These are phyloP conservation scores for Cercospora brassicicola DNA, from an alignment of 2,329 filamentous ascomycete species.

Conservation along the genomic window DNA sequence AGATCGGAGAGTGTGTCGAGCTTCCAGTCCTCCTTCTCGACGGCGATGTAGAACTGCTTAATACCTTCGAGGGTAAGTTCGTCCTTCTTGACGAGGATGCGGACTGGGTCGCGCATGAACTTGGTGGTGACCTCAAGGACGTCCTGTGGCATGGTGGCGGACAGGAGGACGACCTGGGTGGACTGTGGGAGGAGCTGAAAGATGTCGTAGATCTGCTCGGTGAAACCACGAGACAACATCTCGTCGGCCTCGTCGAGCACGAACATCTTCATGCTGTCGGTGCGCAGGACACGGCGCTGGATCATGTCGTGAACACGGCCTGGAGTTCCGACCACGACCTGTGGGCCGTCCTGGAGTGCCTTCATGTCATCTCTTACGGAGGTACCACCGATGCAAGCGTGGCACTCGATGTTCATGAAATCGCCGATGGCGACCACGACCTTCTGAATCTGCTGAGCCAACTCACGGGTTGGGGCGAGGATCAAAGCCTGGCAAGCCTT, in stretches of 20 bases:
- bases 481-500: slow-evolving; percentile 99
- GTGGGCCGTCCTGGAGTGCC: slow-evolving; percentile 90
- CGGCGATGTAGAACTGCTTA: slow-evolving; percentile 99
- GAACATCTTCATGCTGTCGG: slow-evolving; percentile 99
- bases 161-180: slow-evolving; percentile 96
- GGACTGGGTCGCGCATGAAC: slow-evolving; percentile 99
- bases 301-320: slow-evolving; percentile 99
- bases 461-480: slow-evolving; percentile 94
- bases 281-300: slow-evolving; percentile 94
- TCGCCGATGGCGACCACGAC: slow-evolving; percentile 98
- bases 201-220: slow-evolving; percentile 99
- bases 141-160: slow-evolving; percentile 98
- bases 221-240: slow-evolving; percentile 99
- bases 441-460: slow-evolving; percentile 99
- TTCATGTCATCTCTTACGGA: slow-evolving; percentile 98
- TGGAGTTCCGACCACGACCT: slow-evolving; percentile 96
- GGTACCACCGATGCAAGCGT: slow-evolving; percentile 98
- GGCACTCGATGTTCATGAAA: slow-evolving; percentile 99
- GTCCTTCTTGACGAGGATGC: slow-evolving; percentile 99
- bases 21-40: slow-evolving; percentile 99
- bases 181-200: slow-evolving; percentile 98
- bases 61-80: slow-evolving; percentile 99
- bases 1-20: slow-evolving; percentile 97
- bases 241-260: slow-evolving; percentile 99
- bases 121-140: slow-evolving; percentile 99